Conservation (phyloP, 768 basidiomycete genomes). For the Lactarius tabidus region DNA sequence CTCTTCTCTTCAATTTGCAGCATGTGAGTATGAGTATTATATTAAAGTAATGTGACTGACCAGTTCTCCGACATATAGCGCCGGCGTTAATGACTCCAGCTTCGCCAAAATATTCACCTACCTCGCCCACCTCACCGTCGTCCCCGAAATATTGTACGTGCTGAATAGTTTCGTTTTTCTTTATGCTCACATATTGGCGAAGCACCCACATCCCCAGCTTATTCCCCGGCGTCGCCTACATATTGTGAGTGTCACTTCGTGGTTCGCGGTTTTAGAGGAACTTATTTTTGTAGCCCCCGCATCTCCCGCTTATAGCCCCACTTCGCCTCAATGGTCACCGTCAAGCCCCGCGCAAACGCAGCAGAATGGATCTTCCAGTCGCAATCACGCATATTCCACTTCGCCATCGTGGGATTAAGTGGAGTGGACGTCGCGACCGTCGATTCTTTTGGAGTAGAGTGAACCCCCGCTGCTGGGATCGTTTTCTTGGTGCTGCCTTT, state of each 20-base stretch:
- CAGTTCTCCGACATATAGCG: slow-evolving; percentile 40
- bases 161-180: not conserved
- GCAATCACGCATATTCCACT: slow-evolving; percentile 43
- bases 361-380: slow-evolving; percentile 37
- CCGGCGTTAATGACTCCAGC: slow-evolving; percentile 83
- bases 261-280: not conserved
- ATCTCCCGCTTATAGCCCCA: slow-evolving; percentile 83
- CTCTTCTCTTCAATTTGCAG: slow-evolving; percentile 34
- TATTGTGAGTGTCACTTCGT: slow-evolving; percentile 56
- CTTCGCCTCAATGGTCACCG: slow-evolving; percentile 80
- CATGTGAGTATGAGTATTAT: slow-evolving; percentile 49
- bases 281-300: slow-evolving; percentile 55
- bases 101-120: slow-evolving; percentile 90
- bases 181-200: slow-evolving; percentile 21
- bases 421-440: not conserved
- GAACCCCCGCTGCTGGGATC: not conserved
- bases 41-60: slow-evolving; percentile 11
- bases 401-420: slow-evolving; percentile 51
- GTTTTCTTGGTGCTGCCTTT: slow-evolving; percentile 8
- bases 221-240: slow-evolving; percentile 82
- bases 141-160: slow-evolving; percentile 88
- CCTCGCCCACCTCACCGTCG: slow-evolving; percentile 88
- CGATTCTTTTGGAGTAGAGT: not conserved
- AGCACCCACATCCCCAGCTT: slow-evolving; percentile 86
- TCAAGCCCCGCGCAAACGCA: slow-evolving; percentile 61